Percentiles rank a stretch among this genome's conserved stretches.
These are phyloP conservation scores for Serendipita vermifera DNA, from an alignment of 768 basidiomycete genomes.

Conservation along the genomic window DNA sequence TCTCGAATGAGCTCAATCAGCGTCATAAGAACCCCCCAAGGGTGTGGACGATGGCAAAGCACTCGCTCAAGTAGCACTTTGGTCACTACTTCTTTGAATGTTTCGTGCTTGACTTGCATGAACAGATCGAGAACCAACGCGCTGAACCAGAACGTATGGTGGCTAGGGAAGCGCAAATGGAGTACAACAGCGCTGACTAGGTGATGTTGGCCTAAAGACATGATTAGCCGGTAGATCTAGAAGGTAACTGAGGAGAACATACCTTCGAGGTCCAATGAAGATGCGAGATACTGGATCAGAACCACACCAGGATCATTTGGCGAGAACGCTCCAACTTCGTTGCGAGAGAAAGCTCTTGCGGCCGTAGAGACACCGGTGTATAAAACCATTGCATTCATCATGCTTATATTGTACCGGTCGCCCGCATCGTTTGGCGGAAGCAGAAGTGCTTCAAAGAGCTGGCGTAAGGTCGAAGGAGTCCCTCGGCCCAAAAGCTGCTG, in stretches of 20 bases:
- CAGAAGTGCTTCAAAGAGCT: slow-evolving; percentile 65
- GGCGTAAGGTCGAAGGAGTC: slow-evolving; percentile 54
- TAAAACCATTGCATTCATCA: slow-evolving; percentile 91
- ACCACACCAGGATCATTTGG: slow-evolving; percentile 73
- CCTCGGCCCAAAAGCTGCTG: slow-evolving; percentile 72
- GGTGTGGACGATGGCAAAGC: slow-evolving; percentile 88
- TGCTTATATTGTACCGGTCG: slow-evolving; percentile 70
- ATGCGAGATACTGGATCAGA: slow-evolving; percentile 67
- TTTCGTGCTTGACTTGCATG: slow-evolving; percentile 59
- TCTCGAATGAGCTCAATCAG: slow-evolving; percentile 91
- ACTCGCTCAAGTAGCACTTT: slow-evolving; percentile 87
- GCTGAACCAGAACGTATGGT: slow-evolving; percentile 98
- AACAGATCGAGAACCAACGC: slow-evolving; percentile 82
- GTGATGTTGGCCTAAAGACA: slow-evolving; percentile 74
- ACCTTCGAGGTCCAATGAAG: slow-evolving; percentile 87
- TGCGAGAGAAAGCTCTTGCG: slow-evolving; percentile 74
- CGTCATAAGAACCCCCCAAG: slow-evolving; percentile 88
- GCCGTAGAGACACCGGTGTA: slow-evolving; percentile 91
- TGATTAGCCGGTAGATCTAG: slow-evolving; percentile 3
- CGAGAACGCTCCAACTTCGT: slow-evolving; percentile 69
- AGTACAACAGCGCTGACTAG: slow-evolving; percentile 84
- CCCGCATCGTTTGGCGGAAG: slow-evolving; percentile 33
- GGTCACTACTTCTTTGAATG: slow-evolving; percentile 70
- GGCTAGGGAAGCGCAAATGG: slow-evolving; percentile 94
- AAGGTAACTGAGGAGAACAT: slow-evolving; percentile 19